Base-by-base conservation (phyloP, 495 filamentous ascomycete genomes). In the Barbatosphaeria neglecta region DNA sequence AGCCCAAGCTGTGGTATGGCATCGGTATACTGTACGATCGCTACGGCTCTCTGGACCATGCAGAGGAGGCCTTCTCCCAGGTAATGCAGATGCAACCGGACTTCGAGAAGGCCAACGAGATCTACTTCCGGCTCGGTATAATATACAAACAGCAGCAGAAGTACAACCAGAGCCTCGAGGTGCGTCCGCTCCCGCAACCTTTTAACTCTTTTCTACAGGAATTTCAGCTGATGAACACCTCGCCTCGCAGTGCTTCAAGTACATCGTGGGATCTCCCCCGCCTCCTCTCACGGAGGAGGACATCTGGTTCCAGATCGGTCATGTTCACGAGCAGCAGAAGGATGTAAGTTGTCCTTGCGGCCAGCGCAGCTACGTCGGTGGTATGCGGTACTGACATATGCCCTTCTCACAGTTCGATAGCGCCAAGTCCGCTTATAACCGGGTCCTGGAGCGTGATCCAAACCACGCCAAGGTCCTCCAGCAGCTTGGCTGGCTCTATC, bases 261-360 rank as follows among this genome's bases (percentile, higher is more conserved):
- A 95, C 61, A 99, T 99, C 48, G 87, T 96, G 45, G 86, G 78
- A 47, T 87, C 95, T 40, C 93, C 92, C 17, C 92, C 92, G 8
- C 77, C 87, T 4, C 92, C 92, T 15, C 66, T 99, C 62, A 97
- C 89, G 1, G 90, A 97, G 59, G 92, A 96, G 61, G 92, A 99
- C 57, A 99, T 99, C 49, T 97, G 90, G 90, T 99, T 99, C 67
- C 92, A 99, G 63, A 97, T 99, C 54, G 92, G 92, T 20, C 92
- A 99, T 64, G 92, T 99, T 41, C 87, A 99, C 60, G 92, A 99
- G 55, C 93, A 97, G 55, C 90, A 96, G 62, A 97, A 97, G 73
- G 92, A 98, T 55, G 92, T 96, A 72, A 66, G 92, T 77, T 19
- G 39, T 31, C 28, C 43, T 18, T 18, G 18, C 10, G 9, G 13